Evolutionary conservation across 176 grass and related monocot species (phyloP), one percentile per base, ranked within the genome.

Genomic region (Aegilops speltoides): DNA sequence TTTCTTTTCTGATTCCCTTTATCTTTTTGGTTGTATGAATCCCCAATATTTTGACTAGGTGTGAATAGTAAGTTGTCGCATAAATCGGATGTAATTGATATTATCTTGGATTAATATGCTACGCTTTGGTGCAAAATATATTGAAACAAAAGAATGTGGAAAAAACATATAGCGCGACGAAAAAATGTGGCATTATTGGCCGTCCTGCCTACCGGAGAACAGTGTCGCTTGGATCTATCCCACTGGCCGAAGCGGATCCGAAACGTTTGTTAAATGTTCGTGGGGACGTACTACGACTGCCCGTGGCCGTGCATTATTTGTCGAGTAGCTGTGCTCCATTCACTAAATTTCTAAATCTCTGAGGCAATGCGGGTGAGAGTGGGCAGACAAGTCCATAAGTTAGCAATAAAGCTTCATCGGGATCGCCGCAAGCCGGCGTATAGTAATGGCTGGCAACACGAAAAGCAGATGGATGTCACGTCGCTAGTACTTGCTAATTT

Each of bases 361-460:
- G 50, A 26, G 56, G 36, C 12, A 22, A 14, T 78, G 81, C 38
- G 0, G 64, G 64, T 70, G 63, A 74, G 76, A 65, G 76, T 85
- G 67, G 87, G 76, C 87, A 83, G 82, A 80, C 82, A 74, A 80
- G 38, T 6, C n/a, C 41, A 73, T 80, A 89, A 89, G 63, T 89
- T 74, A 57, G 87, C 67, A 64, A 85, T 80, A 89, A 75, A 11
- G 24, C 56, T 56, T 29, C 40, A 84, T 74, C 68, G 5, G 73
- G 76, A 89, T 80, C 86, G 8, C 41, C 31, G 22, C 72, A 15
- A 5, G 23, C 14, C 70, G 17, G 2, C 8, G 29, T 3, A 9
- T 33, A 12, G 26, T 76, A 76, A 19, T 48, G 11, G 10, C 40
- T 45, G 11, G 43, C 45, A 15, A 48, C 45, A 46, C 1, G 3